A percentile compares a stretch with the other conserved stretches of the same genome.
Conservation (phyloP, 1,284 basidiomycete genomes). For the Baeospora myosura region DNA sequence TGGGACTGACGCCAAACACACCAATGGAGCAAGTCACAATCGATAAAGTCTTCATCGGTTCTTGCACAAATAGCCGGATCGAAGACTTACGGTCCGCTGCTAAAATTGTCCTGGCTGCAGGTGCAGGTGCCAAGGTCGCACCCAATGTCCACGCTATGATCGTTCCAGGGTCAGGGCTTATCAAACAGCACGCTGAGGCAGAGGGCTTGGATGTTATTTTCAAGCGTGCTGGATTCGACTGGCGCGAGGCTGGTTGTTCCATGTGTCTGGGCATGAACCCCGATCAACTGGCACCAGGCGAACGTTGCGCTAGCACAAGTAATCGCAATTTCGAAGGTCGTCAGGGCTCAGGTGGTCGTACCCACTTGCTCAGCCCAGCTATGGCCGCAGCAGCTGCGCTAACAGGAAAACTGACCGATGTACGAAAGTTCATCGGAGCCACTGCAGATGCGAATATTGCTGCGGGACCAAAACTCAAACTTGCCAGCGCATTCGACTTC, state of each 20-base stretch:
- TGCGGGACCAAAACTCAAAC: conserved; percentile 54
- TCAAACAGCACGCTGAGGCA: conserved; percentile 92
- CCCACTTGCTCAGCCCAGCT: conserved; percentile 88
- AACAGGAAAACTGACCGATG: conserved; percentile 83
- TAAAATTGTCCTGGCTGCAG: conserved; percentile 71
- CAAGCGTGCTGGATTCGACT: conserved; percentile 93
- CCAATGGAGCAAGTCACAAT: conserved; percentile 80
- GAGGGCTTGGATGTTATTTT: conserved; percentile 90
- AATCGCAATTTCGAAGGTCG: conserved; percentile 97
- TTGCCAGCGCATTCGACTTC: conserved; percentile 66
- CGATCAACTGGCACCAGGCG: conserved; percentile 83
- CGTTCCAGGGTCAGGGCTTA: conserved; percentile 90
- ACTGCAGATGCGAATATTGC: conserved; percentile 37
- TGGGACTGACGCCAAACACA: conserved; percentile 83
- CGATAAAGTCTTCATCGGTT: conserved; percentile 95
- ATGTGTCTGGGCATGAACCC: conserved; percentile 99
- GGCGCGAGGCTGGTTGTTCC: conserved; percentile 95
- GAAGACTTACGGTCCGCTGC: conserved; percentile 92
- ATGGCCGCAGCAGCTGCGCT: conserved; percentile 96
- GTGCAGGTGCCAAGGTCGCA: conserved; percentile 74
- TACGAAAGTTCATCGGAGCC: conserved; percentile 70
- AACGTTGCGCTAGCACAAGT: conserved; percentile 93
- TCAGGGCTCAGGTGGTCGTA: conserved; percentile 88
- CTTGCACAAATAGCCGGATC: conserved; percentile 95
- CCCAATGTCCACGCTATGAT: conserved; percentile 85